Evolutionary conservation across 371 early-diverging fungal species (phyloP).

Genomic region (Mortierella sp.): DNA sequence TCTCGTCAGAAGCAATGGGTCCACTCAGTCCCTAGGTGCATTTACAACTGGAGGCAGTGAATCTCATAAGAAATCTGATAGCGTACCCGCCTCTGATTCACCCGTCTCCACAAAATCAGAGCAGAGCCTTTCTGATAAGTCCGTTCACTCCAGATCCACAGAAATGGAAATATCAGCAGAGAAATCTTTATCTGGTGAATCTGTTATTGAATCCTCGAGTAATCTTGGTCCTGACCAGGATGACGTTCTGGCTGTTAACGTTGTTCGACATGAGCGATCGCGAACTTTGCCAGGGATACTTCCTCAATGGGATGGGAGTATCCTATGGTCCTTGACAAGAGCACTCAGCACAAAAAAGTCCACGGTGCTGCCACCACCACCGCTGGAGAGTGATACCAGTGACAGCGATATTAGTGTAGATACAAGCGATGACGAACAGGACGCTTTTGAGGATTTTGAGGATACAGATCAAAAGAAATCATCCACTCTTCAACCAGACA

Average conservation of each 20-base stretch:
- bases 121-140: constrained; percentile 11
- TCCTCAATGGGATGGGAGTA: constrained; percentile 43
- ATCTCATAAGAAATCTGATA: background rate
- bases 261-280: constrained; percentile 37
- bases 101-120: constrained; percentile 24
- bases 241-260: constrained; percentile 17
- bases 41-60: background rate
- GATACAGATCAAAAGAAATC: background rate
- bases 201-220: constrained; percentile 6
- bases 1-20: constrained; percentile 27
- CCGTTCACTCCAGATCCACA: constrained; percentile 1
- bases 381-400: constrained; percentile 41
- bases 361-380: constrained; percentile 22
- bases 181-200: constrained; percentile 13
- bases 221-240: background rate
- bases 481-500: background rate
- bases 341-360: constrained; percentile 36
- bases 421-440: constrained; percentile 6
- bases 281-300: constrained; percentile 43
- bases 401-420: constrained; percentile 25
- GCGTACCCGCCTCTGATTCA: constrained; percentile 8
- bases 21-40: constrained; percentile 29
- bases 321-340: constrained; percentile 39
- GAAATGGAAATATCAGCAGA: constrained; percentile 6
- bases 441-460: background rate